Evolutionary conservation across 805 yeast genomes (phyloP).

Genomic region (Ogataea chonburiensis): DNA sequence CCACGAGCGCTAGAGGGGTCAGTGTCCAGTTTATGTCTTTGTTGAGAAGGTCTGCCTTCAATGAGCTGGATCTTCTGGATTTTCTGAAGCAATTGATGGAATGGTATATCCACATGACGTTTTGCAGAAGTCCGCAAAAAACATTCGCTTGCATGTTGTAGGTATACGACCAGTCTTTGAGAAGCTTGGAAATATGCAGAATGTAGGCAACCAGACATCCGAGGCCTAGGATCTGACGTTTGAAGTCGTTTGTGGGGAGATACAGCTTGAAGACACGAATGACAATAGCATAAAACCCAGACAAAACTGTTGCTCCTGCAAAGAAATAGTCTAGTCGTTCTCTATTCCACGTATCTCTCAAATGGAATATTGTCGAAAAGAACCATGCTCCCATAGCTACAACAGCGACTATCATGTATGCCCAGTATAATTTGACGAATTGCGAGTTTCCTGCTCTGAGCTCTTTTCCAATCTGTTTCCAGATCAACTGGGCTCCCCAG

Average conservation of each 20-base stretch:
- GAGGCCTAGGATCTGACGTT: constrained; percentile 38
- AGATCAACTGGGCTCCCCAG: constrained; percentile 40
- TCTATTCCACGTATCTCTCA: constrained; percentile 76
- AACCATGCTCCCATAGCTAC: constrained; percentile 87
- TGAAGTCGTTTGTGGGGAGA: constrained; percentile 26
- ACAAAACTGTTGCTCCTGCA: constrained; percentile 84
- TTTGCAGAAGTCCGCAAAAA: constrained; percentile 72
- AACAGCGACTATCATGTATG: constrained; percentile 49
- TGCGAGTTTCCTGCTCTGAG: constrained; percentile 21
- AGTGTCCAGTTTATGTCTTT: constrained; percentile 41
- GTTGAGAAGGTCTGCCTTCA: constrained; percentile 27
- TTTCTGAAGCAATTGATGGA: constrained; percentile 33
- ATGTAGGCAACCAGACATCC: constrained; percentile 51
- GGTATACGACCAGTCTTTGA: constrained; percentile 81
- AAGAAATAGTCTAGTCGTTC: constrained; percentile 89
- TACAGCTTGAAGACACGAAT: constrained; percentile 64
- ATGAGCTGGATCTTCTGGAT: constrained; percentile 15
- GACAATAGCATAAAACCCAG: constrained; percentile 70
- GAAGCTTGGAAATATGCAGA: constrained; percentile 64
- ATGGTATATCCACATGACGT: constrained; percentile 48
- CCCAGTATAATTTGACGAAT: constrained; percentile 31
- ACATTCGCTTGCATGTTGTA: constrained; percentile 94
- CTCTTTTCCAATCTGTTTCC: constrained; percentile 23
- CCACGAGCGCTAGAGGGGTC: constrained; percentile 52
- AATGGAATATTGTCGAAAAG: constrained; percentile 81